Conservation (phyloP, 1,284 basidiomycete genomes). For the Heterobasidion occidentale region DNA sequence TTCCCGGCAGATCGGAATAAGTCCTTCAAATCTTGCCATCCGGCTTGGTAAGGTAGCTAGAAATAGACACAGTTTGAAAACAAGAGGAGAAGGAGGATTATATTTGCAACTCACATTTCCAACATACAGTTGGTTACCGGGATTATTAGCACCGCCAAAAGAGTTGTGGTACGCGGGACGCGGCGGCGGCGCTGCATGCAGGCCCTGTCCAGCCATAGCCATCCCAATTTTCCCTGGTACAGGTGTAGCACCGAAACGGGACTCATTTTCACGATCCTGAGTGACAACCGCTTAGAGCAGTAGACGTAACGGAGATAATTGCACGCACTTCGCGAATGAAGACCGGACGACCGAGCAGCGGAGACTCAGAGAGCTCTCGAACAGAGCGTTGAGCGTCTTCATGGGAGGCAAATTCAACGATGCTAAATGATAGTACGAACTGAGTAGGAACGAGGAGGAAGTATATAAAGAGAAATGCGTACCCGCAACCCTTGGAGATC, state of each 20-base stretch:
- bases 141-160: constrained; percentile 54
- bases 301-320: not conserved
- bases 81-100: constrained; percentile 3
- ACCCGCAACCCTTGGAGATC: constrained; percentile 98
- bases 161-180: constrained; percentile 69
- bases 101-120: constrained; percentile 62
- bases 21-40: constrained; percentile 98
- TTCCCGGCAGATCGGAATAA: constrained; percentile 92
- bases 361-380: constrained; percentile 80
- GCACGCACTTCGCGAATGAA: constrained; percentile 87
- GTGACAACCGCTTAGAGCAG: constrained; percentile 2
- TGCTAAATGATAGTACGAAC: constrained; percentile 53
- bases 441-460: constrained; percentile 1
- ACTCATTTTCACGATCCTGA: constrained; percentile 93
- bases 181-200: constrained; percentile 66
- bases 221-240: constrained; percentile 90
- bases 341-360: constrained; percentile 85
- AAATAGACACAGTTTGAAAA: constrained; percentile 3
- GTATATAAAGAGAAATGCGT: constrained; percentile 26
- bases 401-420: constrained; percentile 82
- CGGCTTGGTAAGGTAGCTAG: constrained; percentile 89
- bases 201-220: constrained; percentile 79
- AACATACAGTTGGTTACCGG: constrained; percentile 87
- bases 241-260: constrained; percentile 89
- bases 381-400: constrained; percentile 86